These are phyloP conservation scores for Miamiensis avidus DNA, from an alignment of 169 alveolate species.

Conservation along the genomic window DNA sequence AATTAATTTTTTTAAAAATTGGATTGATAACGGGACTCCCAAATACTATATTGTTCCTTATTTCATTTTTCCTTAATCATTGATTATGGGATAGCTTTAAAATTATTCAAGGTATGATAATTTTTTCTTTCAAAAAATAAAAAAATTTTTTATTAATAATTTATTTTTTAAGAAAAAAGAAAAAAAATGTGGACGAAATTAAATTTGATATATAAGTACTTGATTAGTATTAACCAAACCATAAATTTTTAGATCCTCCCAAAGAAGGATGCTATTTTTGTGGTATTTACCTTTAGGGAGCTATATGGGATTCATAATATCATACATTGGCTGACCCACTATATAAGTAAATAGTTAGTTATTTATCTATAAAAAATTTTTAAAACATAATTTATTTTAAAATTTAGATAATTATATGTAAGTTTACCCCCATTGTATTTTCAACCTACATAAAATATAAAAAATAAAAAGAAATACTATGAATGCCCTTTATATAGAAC, in stretches of 20 bases:
- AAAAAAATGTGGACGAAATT: no score
- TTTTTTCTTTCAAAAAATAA: conserved; percentile 86
- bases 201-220: conserved; percentile 77
- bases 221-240: conserved; percentile 78
- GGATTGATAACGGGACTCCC: conserved; percentile 89
- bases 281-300: conserved; percentile 87
- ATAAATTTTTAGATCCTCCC: conserved; percentile 82
- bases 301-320: conserved; percentile 81
- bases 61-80: conserved; percentile 89
- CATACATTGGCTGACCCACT: conserved; percentile 77
- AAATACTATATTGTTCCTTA: conserved; percentile 88
- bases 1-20: conserved; percentile 77
- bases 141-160: no score
- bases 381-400: conserved; percentile 86
- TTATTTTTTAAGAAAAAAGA: no score
- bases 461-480: conserved; percentile 65
- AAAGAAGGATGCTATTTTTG: conserved; percentile 89
- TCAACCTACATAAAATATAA: not conserved
- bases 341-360: conserved; percentile 89
- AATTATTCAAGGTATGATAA: conserved; percentile 90
- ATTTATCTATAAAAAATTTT: conserved; percentile 91
- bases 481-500: conserved; percentile 89
- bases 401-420: conserved; percentile 61
- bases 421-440: not conserved
- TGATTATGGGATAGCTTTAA: conserved; percentile 86